Conservation (phyloP, 805 yeast species). For the Pichia exigua region DNA sequence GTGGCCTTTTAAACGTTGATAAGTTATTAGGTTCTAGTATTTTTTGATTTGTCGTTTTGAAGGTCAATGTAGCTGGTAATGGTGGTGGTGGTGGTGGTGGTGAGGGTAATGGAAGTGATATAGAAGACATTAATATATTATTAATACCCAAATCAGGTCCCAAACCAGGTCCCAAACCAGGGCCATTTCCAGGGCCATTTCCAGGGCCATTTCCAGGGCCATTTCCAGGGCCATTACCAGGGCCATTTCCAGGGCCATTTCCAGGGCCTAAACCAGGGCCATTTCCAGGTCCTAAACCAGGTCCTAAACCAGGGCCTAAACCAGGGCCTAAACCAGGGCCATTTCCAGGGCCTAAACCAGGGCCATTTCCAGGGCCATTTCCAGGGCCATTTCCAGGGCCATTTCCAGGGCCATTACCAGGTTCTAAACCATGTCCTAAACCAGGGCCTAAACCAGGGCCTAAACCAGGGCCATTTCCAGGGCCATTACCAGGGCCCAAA, state of each 20-base stretch:
- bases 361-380: constrained; percentile 9
- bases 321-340: constrained; percentile 12
- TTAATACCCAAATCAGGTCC: too few relatives aligned
- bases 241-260: constrained; percentile 8
- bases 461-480: constrained; percentile 15
- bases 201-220: constrained; percentile 7
- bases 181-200: constrained; percentile 5
- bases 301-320: constrained; percentile 5
- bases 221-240: neutral
- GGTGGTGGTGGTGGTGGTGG: constrained; percentile 20
- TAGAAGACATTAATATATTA: too few relatives aligned
- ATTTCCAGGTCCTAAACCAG: constrained; percentile 9
- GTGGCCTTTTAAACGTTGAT: neutral
- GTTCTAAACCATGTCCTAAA: constrained; percentile 7
- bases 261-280: constrained; percentile 12
- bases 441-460: constrained; percentile 10
- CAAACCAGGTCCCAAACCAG: too few relatives aligned
- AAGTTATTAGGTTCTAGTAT: neutral
- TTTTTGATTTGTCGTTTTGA: constrained; percentile 9
- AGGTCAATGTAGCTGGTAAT: constrained; percentile 6
- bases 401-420: constrained; percentile 9
- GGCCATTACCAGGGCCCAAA: constrained; percentile 5
- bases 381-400: constrained; percentile 9
- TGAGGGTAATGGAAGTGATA: neutral
- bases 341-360: constrained; percentile 15